Percentiles rank a stretch among this genome's conserved stretches.
phyloP scores from a whole-genome alignment of 805 yeast genomes.

The Lipomyces mesembrius region DNA sequence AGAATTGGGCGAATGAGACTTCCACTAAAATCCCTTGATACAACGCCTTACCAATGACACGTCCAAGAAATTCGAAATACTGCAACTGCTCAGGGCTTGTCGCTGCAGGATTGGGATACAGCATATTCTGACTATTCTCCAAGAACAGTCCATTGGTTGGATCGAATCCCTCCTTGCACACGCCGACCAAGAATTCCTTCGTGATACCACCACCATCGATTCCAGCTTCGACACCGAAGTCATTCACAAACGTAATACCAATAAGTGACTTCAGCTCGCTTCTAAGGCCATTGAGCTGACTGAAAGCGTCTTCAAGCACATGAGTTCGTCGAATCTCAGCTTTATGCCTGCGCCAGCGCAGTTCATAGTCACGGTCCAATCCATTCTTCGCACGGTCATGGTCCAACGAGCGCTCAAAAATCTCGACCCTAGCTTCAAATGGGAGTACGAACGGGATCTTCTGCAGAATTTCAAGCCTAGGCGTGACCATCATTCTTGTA shows the following conservation, averaged over 20 bases:
- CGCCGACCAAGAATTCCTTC: conserved; percentile 81
- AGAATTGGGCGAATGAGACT: conserved; percentile 83
- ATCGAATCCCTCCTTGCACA: conserved; percentile 69
- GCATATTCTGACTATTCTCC: conserved; percentile 57
- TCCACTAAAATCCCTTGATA: conserved; percentile 83
- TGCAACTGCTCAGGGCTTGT: conserved; percentile 44
- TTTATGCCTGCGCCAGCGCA: conserved; percentile 32
- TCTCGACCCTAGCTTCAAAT: conserved; percentile 71
- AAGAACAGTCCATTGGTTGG: conserved; percentile 49
- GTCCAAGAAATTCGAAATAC: conserved; percentile 69
- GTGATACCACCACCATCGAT: conserved; percentile 98
- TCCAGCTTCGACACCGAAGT: conserved; percentile 84
- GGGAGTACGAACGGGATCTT: conserved; percentile 80
- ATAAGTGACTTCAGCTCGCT: conserved; percentile 61
- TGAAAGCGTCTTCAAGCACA: conserved; percentile 75
- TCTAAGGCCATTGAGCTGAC: conserved; percentile 60
- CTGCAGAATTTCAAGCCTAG: conserved; percentile 56
- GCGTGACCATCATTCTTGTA: conserved; percentile 26
- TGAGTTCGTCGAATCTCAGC: conserved; percentile 72
- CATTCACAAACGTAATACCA: conserved; percentile 68
- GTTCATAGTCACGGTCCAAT: conserved; percentile 36
- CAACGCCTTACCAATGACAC: conserved; percentile 83
- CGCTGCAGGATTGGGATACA: conserved; percentile 71
- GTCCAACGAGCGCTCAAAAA: conserved; percentile 67
- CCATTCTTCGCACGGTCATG: conserved; percentile 52